Conservation (phyloP, 2,329 filamentous ascomycete genomes). For the Pseudogymnoascus sp. region DNA sequence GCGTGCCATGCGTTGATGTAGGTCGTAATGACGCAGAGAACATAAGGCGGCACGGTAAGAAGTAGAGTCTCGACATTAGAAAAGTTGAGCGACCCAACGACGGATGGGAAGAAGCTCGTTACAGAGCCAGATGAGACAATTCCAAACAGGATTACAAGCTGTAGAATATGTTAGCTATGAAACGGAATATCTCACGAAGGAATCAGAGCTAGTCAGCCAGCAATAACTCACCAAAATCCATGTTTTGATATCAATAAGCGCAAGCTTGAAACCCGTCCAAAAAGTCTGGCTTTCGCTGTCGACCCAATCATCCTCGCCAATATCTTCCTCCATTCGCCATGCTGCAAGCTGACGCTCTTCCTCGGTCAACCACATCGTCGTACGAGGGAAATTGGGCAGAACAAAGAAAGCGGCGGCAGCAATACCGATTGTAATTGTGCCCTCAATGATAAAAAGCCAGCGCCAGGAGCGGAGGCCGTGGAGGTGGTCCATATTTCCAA, state of each 20-base stretch:
- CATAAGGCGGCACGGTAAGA: conserved; percentile 58
- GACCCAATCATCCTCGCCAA: conserved; percentile 57
- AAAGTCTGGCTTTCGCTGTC: conserved; percentile 48
- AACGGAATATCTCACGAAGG: conserved; percentile 14
- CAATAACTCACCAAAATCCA: conserved; percentile 45
- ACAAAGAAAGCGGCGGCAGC: conserved; percentile 51
- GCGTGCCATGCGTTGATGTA: conserved; percentile 63
- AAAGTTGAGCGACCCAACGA: conserved; percentile 62
- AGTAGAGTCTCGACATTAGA: conserved; percentile 51
- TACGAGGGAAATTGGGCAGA: conserved; percentile 60
- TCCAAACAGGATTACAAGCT: conserved; percentile 50
- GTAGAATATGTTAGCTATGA: neutral
- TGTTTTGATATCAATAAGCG: conserved; percentile 44
- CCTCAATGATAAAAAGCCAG: conserved; percentile 65
- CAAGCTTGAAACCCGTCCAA: conserved; percentile 40
- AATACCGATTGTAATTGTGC: conserved; percentile 51
- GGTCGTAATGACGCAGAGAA: conserved; percentile 53
- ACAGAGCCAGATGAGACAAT: conserved; percentile 51
- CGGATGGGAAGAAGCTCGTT: conserved; percentile 63
- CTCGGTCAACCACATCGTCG: conserved; percentile 48
- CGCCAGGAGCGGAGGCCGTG: conserved; percentile 54
- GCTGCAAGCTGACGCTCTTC: conserved; percentile 49
- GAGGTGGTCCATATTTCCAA: conserved; percentile 52
- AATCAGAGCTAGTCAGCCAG: conserved; percentile 14
- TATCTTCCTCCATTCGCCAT: conserved; percentile 56